Conservation (phyloP, 768 basidiomycete genomes). For the Xerocomus spinulosus region DNA sequence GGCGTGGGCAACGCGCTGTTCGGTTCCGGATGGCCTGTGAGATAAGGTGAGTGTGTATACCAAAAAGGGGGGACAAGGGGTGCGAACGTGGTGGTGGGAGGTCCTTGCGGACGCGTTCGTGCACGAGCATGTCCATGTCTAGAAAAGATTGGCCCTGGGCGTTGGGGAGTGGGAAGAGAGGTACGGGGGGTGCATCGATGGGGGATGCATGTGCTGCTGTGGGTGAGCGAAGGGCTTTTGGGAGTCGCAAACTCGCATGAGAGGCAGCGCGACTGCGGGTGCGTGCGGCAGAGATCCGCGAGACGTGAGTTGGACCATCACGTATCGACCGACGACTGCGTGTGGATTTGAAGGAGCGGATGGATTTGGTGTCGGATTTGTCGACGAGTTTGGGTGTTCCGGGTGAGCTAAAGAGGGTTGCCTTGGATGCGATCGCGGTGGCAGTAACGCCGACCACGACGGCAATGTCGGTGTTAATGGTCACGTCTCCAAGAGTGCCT, state of each 20-base stretch:
- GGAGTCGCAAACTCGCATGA: slow-evolving; percentile 63
- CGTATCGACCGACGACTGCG: slow-evolving; percentile 24
- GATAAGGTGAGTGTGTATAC: background rate
- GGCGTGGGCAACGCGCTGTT: slow-evolving; percentile 13
- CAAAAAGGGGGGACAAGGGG: background rate
- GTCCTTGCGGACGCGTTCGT: slow-evolving; percentile 28
- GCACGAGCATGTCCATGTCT: slow-evolving; percentile 31
- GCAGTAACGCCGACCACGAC: slow-evolving; percentile 37
- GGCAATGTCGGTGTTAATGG: slow-evolving; percentile 25
- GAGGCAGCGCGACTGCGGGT: slow-evolving; percentile 60
- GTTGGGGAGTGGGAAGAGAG: slow-evolving; percentile 16
- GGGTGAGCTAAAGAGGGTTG: slow-evolving; percentile 26
- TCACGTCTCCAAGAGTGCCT: slow-evolving; percentile 18
- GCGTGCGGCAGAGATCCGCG: slow-evolving; percentile 59
- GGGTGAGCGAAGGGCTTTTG: slow-evolving; percentile 31
- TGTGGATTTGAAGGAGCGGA: slow-evolving; percentile 23
- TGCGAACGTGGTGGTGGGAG: slow-evolving; percentile 16
- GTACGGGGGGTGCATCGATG: slow-evolving; percentile 29
- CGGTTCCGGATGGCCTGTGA: slow-evolving; percentile 17
- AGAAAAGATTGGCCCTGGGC: slow-evolving; percentile 28
- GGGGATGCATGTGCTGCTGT: slow-evolving; percentile 33
- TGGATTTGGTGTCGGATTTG: slow-evolving; percentile 20
- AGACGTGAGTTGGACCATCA: slow-evolving; percentile 30
- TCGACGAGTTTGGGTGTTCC: background rate
- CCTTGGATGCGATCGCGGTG: slow-evolving; percentile 35